phyloP scores from a whole-genome alignment of 2,329 filamentous ascomycete genomes.

The Colletotrichum theobromicola region DNA sequence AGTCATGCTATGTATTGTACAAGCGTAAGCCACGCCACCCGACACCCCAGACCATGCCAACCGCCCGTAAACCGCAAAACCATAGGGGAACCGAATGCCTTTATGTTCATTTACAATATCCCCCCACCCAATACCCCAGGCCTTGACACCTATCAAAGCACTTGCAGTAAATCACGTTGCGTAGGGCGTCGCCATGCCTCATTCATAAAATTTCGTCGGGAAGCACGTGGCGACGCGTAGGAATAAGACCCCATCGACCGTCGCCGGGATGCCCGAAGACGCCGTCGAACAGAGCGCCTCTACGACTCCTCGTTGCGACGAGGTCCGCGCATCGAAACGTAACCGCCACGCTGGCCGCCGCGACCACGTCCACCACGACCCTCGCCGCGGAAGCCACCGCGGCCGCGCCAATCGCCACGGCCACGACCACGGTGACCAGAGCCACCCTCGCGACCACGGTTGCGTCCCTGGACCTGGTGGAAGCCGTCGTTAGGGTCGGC shows the following conservation, averaged over 20 bases:
- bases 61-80: conserved; percentile 15
- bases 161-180: conserved; percentile 14
- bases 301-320: conserved; percentile 47
- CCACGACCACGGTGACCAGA: conserved; percentile 43
- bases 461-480: conserved; percentile 70
- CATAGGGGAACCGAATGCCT: conserved; percentile 21
- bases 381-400: conserved; percentile 54
- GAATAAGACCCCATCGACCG: conserved; percentile 30
- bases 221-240: conserved; percentile 33
- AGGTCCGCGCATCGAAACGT: conserved; percentile 36
- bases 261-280: conserved; percentile 22
- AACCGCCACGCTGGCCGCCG: conserved; percentile 38
- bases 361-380: conserved; percentile 48
- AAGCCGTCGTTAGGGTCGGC: conserved; percentile 68
- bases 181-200: conserved; percentile 41
- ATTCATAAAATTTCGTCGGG: conserved; percentile 42
- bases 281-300: conserved; percentile 21
- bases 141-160: conserved; percentile 19
- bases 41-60: conserved; percentile 22
- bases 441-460: conserved; percentile 57
- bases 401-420: conserved; percentile 55
- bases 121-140: conserved; percentile 8
- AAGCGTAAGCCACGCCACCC: conserved; percentile 22
- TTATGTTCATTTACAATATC: conserved; percentile 13
- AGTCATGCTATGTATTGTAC: conserved; percentile 24